Percentiles rank a stretch among this genome's conserved stretches.
Conservation (phyloP, 768 basidiomycete genomes). For the Porpolomopsis calyptriformis region DNA sequence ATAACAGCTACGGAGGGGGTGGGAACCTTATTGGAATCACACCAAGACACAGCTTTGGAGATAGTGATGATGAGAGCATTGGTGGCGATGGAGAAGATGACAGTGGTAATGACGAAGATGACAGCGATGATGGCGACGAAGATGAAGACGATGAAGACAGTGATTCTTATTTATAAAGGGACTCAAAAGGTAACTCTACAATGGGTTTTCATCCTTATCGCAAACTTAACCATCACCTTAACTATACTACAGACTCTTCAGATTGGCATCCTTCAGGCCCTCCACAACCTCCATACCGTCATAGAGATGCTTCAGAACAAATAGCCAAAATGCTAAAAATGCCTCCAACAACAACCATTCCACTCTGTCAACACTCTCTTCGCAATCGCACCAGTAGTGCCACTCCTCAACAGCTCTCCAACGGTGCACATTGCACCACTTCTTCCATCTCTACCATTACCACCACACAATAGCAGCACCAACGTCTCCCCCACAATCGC, state of each 20-base stretch:
- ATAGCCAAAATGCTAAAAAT: constrained; percentile 55
- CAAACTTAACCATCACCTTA: constrained; percentile 46
- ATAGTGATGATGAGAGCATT: too few species aligned
- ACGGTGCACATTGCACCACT: too few species aligned
- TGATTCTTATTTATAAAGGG: too few species aligned
- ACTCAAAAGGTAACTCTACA: too few species aligned
- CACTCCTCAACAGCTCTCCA: constrained; percentile 20
- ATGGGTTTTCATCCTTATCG: constrained; percentile 83
- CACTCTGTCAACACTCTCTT: constrained; percentile 8
- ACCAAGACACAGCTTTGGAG: too few species aligned
- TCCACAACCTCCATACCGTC: constrained; percentile 70
- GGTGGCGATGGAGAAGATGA: too few species aligned
- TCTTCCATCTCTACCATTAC: constrained; percentile 20
- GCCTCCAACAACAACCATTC: constrained; percentile 22
- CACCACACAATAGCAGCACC: constrained; percentile 33
- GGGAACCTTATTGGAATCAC: too few species aligned
- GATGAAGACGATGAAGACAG: too few species aligned
- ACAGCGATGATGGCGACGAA: too few species aligned
- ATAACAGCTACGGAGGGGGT: too few species aligned
- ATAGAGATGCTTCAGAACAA: constrained; percentile 72
- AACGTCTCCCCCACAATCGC: constrained; percentile 43
- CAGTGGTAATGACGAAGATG: too few species aligned
- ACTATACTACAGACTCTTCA: constrained; percentile 22
- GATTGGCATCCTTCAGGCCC: constrained; percentile 43
- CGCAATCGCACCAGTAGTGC: constrained; percentile 29